Percentiles rank a stretch among this genome's conserved stretches.
phyloP scores from a whole-genome alignment of 75 land plant species.

The Cunninghamia lanceolata region DNA sequence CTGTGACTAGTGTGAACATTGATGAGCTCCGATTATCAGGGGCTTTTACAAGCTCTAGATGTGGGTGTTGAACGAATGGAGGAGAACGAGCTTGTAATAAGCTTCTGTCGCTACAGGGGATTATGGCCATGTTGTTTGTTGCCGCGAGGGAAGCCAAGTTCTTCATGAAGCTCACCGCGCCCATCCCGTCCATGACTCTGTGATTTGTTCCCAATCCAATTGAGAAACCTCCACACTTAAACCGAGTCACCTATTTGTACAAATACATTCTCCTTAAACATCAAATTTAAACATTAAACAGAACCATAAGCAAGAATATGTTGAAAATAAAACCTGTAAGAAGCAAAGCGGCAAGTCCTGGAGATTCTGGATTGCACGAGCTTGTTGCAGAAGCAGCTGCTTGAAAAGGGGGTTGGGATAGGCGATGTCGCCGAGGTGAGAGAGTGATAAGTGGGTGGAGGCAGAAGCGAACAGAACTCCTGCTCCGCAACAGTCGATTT shows the following conservation, averaged over 20 bases:
- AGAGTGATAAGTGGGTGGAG: not conserved
- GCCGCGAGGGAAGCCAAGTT: conserved; percentile 14
- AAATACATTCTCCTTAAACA: too few species aligned
- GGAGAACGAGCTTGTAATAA: conserved; percentile 31
- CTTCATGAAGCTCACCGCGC: conserved; percentile 1
- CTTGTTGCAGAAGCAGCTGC: too few species aligned
- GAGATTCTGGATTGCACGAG: too few species aligned
- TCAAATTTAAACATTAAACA: too few species aligned
- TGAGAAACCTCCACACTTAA: conserved; percentile 38
- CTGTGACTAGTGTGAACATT: too few species aligned
- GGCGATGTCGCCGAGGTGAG: too few species aligned
- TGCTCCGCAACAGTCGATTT: conserved; percentile 38
- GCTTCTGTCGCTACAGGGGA: conserved; percentile 22
- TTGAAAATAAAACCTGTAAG: too few species aligned
- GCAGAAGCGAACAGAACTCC: conserved; percentile 29
- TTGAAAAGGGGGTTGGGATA: too few species aligned
- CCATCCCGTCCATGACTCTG: conserved; percentile 10
- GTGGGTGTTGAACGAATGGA: conserved; percentile 17
- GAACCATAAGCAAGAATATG: too few species aligned
- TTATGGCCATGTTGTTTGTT: not conserved
- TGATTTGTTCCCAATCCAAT: conserved; percentile 35
- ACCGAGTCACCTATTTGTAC: conserved; percentile 27
- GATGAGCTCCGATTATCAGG: not conserved
- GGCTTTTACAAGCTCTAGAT: conserved; percentile 20
- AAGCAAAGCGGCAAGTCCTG: too few species aligned